A percentile compares a stretch with the other conserved stretches of the same genome.
Conservation (phyloP, 2,329 filamentous ascomycete species). For the Paecilomyces sp. region DNA sequence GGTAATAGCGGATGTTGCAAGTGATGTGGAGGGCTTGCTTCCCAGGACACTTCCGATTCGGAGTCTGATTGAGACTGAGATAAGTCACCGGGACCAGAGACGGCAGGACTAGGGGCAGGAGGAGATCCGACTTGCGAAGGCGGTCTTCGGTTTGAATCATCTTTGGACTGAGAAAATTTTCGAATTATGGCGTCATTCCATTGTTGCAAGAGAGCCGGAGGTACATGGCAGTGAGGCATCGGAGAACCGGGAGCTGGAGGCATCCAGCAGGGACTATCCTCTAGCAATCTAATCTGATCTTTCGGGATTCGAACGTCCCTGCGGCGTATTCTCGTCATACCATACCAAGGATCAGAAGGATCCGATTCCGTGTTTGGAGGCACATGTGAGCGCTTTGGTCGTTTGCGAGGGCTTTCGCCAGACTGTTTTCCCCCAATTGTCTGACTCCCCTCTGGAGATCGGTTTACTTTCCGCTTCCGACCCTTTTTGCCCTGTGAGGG, state of each 20-base stretch:
- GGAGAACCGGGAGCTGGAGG: slow-evolving; percentile 22
- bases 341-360: slow-evolving; percentile 19
- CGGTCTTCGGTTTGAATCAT: not conserved
- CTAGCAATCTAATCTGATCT: slow-evolving; percentile 45
- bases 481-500: not conserved
- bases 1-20: slow-evolving; percentile 13
- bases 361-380: slow-evolving; percentile 4
- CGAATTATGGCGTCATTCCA: slow-evolving; percentile 26
- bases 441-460: not conserved
- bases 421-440: not conserved
- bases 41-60: slow-evolving; percentile 16
- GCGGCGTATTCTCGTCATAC: slow-evolving; percentile 31
- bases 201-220: slow-evolving; percentile 23
- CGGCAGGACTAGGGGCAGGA: slow-evolving; percentile 1
- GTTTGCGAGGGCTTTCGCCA: not conserved
- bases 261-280: slow-evolving; percentile 34
- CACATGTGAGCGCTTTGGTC: slow-evolving; percentile 2
- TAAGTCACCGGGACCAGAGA: slow-evolving; percentile 5
- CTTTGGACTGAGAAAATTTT: slow-evolving; percentile 2
- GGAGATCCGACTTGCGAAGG: not conserved
- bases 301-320: slow-evolving; percentile 40
- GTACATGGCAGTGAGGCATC: slow-evolving; percentile 25
- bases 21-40: slow-evolving; percentile 9
- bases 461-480: not conserved
- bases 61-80: slow-evolving; percentile 10